phyloP scores from a whole-genome alignment of 2,329 filamentous ascomycete genomes.

The Periconia sp. region DNA sequence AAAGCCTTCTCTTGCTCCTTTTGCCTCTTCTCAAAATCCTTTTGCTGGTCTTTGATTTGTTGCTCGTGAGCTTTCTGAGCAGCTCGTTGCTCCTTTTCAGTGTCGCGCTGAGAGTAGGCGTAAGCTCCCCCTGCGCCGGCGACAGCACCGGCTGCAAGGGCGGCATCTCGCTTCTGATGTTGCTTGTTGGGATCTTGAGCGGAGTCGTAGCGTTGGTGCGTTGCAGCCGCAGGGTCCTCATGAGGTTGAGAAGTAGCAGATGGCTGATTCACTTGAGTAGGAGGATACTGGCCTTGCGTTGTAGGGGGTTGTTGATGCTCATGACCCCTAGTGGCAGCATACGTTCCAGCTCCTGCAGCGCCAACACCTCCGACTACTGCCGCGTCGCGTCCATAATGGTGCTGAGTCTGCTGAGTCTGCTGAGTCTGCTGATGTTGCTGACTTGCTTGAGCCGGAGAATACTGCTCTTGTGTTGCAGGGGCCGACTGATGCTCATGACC shows the following conservation, averaged over 20 bases:
- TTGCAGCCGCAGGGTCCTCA: constrained; percentile 1
- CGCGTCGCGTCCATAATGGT: constrained; percentile 29
- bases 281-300: constrained; percentile 1
- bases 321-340: constrained; percentile 9
- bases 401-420: constrained; percentile 13
- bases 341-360: constrained; percentile 14
- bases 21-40: constrained; percentile 19
- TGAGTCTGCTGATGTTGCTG: background rate
- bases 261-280: constrained; percentile 5
- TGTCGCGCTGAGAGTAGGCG: constrained; percentile 35
- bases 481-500: background rate
- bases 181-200: constrained; percentile 23
- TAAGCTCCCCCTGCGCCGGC: constrained; percentile 37
- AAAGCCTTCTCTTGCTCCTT: constrained; percentile 23
- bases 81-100: constrained; percentile 30
- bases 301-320: constrained; percentile 4
- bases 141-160: constrained; percentile 26
- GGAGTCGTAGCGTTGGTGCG: constrained; percentile 27
- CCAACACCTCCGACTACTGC: constrained; percentile 23
- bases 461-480: background rate
- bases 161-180: constrained; percentile 34
- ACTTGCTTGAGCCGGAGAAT: background rate
- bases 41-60: constrained; percentile 26
- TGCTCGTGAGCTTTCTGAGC: constrained; percentile 33
- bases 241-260: background rate